phyloP scores from a whole-genome alignment of 2,329 filamentous ascomycete species.

The Pseudogymnoascus sp. region DNA sequence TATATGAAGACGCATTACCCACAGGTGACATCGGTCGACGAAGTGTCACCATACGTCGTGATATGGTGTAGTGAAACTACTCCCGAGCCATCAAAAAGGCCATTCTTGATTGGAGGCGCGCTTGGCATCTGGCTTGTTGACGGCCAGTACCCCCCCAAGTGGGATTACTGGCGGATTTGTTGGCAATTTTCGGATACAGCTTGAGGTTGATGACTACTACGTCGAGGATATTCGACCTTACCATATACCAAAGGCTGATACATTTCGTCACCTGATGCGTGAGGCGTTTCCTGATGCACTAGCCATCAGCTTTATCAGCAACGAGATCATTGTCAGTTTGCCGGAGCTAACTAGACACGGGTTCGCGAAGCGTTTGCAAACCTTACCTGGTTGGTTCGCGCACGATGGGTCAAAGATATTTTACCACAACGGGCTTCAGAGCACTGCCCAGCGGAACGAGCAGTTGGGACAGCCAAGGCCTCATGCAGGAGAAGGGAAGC shows the following conservation, averaged over 20 bases:
- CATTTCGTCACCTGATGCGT: background rate
- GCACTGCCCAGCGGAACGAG: background rate
- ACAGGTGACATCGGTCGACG: background rate
- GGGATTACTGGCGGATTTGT: background rate
- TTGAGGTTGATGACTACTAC: background rate
- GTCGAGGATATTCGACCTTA: background rate
- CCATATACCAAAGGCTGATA: background rate
- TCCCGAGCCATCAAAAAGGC: background rate
- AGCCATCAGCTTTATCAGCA: background rate
- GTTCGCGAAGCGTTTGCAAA: background rate
- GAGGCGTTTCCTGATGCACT: background rate
- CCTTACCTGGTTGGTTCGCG: background rate
- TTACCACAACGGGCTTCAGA: background rate
- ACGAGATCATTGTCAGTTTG: background rate
- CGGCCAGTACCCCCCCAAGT: background rate
- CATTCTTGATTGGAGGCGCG: background rate
- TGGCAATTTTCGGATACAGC: background rate
- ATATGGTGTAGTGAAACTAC: background rate
- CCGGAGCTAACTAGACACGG: background rate
- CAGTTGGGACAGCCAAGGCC: background rate
- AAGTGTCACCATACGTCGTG: background rate
- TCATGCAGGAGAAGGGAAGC: background rate
- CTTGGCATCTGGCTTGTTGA: background rate
- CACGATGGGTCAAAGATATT: background rate
- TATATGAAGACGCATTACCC: background rate